Percentiles rank a stretch among this genome's conserved stretches.
Conservation (phyloP, 495 filamentous ascomycete species). For the Cetradonia linearis region DNA sequence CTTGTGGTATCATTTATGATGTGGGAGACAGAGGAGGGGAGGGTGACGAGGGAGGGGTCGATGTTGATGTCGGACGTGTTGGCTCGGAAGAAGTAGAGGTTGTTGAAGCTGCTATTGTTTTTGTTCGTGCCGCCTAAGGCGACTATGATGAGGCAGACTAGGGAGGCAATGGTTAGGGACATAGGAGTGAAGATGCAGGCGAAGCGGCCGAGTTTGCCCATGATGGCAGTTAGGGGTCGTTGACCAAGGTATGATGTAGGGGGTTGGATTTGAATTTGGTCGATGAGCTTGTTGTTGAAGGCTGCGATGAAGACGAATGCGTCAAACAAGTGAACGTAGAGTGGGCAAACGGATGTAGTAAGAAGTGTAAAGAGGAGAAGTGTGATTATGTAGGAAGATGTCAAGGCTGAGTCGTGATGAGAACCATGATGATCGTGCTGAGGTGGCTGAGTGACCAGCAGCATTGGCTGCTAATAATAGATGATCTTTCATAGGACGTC, state of each 20-base stretch:
- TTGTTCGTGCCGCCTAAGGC: slow-evolving; percentile 62
- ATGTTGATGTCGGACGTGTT: slow-evolving; percentile 25
- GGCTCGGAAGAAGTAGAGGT: slow-evolving; percentile 66
- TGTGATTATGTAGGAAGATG: slow-evolving; percentile 1
- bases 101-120: slow-evolving; percentile 38
- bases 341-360: not conserved
- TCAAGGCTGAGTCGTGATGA: not conserved
- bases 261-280: not conserved
- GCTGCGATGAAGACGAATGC: not conserved
- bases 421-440: not conserved
- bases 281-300: no score
- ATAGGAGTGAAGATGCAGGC: slow-evolving; percentile 76
- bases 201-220: slow-evolving; percentile 66
- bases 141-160: slow-evolving; percentile 64
- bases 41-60: slow-evolving; percentile 21
- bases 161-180: slow-evolving; percentile 57
- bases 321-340: slow-evolving; percentile 1
- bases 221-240: slow-evolving; percentile 31
- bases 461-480: not conserved
- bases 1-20: slow-evolving; percentile 34
- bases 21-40: slow-evolving; percentile 30
- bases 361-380: not conserved
- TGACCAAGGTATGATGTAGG: not conserved
- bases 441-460: slow-evolving; percentile 3
- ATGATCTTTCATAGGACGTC: not conserved